Conservation (phyloP, 805 yeast species). For the Yarrowia sp. region DNA sequence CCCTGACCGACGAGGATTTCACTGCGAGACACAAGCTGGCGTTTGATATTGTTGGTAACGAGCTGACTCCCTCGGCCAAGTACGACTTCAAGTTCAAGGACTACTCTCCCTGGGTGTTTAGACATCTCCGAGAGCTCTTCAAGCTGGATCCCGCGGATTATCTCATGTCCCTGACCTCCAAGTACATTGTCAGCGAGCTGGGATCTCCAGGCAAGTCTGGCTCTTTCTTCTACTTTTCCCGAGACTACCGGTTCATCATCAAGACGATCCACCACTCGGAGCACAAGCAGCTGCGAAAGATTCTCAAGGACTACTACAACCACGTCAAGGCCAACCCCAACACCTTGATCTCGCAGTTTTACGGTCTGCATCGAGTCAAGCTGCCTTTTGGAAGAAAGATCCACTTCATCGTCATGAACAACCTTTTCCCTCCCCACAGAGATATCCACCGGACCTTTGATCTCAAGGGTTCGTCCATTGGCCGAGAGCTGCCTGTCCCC, state of each 20-base stretch:
- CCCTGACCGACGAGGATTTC: slow-evolving; percentile 75
- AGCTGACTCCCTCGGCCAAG: slow-evolving; percentile 88
- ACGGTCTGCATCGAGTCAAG: slow-evolving; percentile 92
- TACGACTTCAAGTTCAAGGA: slow-evolving; percentile 97
- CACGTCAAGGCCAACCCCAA: slow-evolving; percentile 86
- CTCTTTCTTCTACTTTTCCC: slow-evolving; percentile 90
- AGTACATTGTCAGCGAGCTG: slow-evolving; percentile 86
- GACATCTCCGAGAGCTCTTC: slow-evolving; percentile 79
- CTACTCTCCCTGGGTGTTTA: slow-evolving; percentile 91
- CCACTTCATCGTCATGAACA: slow-evolving; percentile 95
- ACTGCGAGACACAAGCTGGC: slow-evolving; percentile 75
- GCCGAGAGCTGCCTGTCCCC: slow-evolving; percentile 57
- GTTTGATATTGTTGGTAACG: slow-evolving; percentile 82
- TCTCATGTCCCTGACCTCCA: slow-evolving; percentile 87
- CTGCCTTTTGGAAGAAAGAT: slow-evolving; percentile 84
- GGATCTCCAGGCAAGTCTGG: slow-evolving; percentile 98
- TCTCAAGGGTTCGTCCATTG: slow-evolving; percentile 90
- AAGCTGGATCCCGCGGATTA: slow-evolving; percentile 97
- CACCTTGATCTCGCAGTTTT: slow-evolving; percentile 91
- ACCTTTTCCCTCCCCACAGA: slow-evolving; percentile 90
- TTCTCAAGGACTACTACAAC: slow-evolving; percentile 74
- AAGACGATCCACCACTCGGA: slow-evolving; percentile 95
- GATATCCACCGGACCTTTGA: slow-evolving; percentile 87
- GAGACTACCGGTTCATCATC: slow-evolving; percentile 92
- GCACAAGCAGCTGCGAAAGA: slow-evolving; percentile 78